Evolutionary conservation across 2,329 filamentous ascomycete genomes (phyloP).

Genomic region (Lachnellula willkommii): DNA sequence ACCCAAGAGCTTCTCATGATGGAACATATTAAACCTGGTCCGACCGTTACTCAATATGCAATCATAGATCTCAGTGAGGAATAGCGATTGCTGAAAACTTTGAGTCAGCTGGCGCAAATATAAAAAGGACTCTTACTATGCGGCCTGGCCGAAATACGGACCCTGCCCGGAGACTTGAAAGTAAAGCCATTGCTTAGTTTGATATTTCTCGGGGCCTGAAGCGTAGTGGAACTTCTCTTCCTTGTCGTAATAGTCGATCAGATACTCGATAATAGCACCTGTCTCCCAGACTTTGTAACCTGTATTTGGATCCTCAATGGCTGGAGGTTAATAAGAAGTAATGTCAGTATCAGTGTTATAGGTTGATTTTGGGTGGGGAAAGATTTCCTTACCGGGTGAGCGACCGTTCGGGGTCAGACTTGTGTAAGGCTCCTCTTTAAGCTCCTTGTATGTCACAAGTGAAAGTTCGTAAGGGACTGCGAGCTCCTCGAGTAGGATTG

Average conservation of each 20-base stretch:
- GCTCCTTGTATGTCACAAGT: slow-evolving; percentile 32
- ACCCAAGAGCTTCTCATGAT: slow-evolving; percentile 36
- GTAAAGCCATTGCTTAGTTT: slow-evolving; percentile 33
- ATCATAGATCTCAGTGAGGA: neutral
- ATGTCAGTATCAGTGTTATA: neutral
- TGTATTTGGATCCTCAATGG: slow-evolving; percentile 36
- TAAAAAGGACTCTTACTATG: slow-evolving; percentile 14
- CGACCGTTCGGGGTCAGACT: slow-evolving; percentile 23
- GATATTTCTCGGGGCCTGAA: slow-evolving; percentile 27
- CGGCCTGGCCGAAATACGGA: slow-evolving; percentile 35
- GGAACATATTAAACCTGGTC: slow-evolving; percentile 25
- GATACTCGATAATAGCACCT: slow-evolving; percentile 40
- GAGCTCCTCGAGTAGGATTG: slow-evolving; percentile 40
- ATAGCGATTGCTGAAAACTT: too few relatives aligned
- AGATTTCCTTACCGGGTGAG: slow-evolving; percentile 14
- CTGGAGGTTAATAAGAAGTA: neutral
- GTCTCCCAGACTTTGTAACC: slow-evolving; percentile 39
- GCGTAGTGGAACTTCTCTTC: slow-evolving; percentile 33
- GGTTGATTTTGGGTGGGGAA: neutral
- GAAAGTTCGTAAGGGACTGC: slow-evolving; percentile 35
- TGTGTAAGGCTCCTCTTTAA: slow-evolving; percentile 37
- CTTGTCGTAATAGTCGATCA: slow-evolving; percentile 37
- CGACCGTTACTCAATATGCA: neutral
- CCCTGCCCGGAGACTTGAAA: slow-evolving; percentile 36
- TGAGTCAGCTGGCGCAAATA: too few relatives aligned